Percentiles rank a stretch among this genome's conserved stretches.
These are phyloP conservation scores for Paramarasmius palmivorus DNA, from an alignment of 1,284 basidiomycete species.

Conservation along the genomic window DNA sequence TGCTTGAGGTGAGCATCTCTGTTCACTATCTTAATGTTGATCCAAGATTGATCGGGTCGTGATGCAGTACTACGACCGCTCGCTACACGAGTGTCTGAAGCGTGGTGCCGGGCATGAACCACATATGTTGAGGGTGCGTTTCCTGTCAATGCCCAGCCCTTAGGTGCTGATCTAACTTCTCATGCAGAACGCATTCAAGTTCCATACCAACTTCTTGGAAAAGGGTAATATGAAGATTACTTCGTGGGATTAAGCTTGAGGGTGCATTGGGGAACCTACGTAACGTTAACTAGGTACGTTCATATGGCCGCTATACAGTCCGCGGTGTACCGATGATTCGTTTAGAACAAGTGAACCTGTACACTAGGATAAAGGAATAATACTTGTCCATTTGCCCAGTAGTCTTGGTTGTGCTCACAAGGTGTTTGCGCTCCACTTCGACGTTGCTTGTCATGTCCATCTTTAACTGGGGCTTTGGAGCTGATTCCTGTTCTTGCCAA, in stretches of 20 bases:
- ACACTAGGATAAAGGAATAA: no score
- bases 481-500: no score
- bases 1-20: conserved; percentile 35
- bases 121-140: conserved; percentile 43
- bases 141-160: conserved; percentile 4
- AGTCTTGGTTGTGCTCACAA: no score
- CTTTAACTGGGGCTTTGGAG: no score
- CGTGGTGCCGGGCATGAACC: conserved; percentile 49
- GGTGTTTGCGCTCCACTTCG: no score
- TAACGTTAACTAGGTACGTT: no score
- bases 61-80: conserved; percentile 44
- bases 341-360: no score
- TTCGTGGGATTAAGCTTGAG: conserved; percentile 37
- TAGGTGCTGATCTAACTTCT: not conserved
- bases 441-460: no score
- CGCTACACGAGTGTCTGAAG: conserved; percentile 45
- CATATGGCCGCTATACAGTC: no score
- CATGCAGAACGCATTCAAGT: conserved; percentile 43
- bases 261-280: no score
- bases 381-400: no score
- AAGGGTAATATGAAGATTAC: conserved; percentile 42
- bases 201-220: conserved; percentile 40
- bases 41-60: conserved; percentile 2
- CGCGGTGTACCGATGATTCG: no score
- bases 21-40: not conserved